Evolutionary conservation across 2,329 filamentous ascomycete genomes (phyloP), one percentile per base, ranked within the genome.

Genomic region (Aspergillus fijiensis): DNA sequence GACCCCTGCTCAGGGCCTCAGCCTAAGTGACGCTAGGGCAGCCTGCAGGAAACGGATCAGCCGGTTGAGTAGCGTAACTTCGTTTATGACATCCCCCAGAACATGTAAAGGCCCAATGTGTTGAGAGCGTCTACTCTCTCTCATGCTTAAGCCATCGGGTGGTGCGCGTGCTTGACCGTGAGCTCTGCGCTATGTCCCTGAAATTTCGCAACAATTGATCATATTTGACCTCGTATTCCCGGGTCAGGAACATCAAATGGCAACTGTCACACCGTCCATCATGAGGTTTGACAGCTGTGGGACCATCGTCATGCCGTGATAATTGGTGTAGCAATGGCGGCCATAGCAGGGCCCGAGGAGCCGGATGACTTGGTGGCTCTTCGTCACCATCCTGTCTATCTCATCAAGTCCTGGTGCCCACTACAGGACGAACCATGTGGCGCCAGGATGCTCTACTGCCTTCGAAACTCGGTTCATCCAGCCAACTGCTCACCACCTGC

Each of bases 181-280:
- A 31, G 25, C 42, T 23, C n/a, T 45, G n/a, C 25, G 35, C 33
- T 27, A 14, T 45, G 53, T 31, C 21, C 19, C 23, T 23, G 11
- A 16, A n/a, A 21, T 11, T 14, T 11, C 47, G 21, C 11, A 27
- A 12, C 29, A 49, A 55, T 49, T 55, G 58, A 56, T 35, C n/a
- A 53, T 33, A 51, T 23, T 47, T 39, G 51, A n/a, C 21, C 51
- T 58, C 49, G 55, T 60, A 51, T 54, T 49, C 4, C 33, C 21
- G 6, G 19, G 29, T 35, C 47, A 47, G 12, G 29, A 49, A 27
- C 19, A 47, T 53, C 23, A 19, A 47, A 56, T 42, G 29, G 55
- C 31, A 47, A 35, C 59, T 55, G 51, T 63, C 56, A 63, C 61
- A 57, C 54, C n/a, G 14, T 31, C 50, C 25, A 51, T 51, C 56